phyloP scores from a whole-genome alignment of 208 protist species.

The Acanthamoeba castellanii region DNA sequence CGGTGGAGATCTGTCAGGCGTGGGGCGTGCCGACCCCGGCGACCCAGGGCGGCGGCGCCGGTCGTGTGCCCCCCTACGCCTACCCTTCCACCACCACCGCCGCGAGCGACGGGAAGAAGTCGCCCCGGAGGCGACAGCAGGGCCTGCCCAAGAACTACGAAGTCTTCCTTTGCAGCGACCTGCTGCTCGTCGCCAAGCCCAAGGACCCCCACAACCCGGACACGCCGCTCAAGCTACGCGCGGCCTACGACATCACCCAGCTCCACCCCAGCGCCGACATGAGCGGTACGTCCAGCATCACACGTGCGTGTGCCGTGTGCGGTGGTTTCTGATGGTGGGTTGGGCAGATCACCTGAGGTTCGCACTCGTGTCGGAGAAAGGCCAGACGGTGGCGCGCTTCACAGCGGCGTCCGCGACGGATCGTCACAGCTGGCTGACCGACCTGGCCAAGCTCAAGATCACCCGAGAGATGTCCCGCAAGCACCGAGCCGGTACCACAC shows the following conservation, averaged over 20 bases:
- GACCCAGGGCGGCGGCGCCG: neutral
- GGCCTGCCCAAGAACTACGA: neutral
- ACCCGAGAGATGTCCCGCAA: constrained; percentile 1
- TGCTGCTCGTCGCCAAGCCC: neutral
- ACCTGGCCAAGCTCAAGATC: constrained; percentile 10
- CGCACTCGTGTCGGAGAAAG: neutral
- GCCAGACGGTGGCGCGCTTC: neutral
- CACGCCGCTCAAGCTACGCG: neutral
- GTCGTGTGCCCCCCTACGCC: neutral
- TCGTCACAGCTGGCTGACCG: neutral
- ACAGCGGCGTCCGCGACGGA: neutral
- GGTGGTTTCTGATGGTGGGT: neutral
- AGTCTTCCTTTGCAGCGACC: neutral
- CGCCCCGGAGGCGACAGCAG: neutral
- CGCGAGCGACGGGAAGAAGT: neutral
- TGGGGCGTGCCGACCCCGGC: neutral
- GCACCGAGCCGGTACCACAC: neutral
- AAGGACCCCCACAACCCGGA: neutral
- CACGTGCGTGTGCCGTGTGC: neutral
- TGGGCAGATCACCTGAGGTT: neutral
- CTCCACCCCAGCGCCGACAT: neutral
- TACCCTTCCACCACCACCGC: neutral
- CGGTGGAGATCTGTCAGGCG: neutral
- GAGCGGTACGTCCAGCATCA: neutral
- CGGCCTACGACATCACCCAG: neutral